These are phyloP conservation scores for Teunomyces kruisii DNA, from an alignment of 805 yeast species.

Conservation along the genomic window DNA sequence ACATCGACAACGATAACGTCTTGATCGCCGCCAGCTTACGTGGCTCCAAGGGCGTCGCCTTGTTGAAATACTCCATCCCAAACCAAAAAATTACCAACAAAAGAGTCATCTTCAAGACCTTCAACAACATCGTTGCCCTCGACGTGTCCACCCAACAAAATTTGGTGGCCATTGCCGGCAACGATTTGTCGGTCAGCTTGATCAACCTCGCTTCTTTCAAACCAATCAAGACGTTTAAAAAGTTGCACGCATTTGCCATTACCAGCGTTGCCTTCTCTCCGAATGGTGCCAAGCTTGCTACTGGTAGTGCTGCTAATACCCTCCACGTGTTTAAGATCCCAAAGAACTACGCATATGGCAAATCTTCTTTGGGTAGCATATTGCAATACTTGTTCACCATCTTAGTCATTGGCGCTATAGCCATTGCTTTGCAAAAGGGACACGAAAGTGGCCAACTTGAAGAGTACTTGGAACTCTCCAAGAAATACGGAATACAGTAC, in stretches of 20 bases:
- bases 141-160: slow-evolving; percentile 44
- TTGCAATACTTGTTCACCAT: slow-evolving; percentile 36
- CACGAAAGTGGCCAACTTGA: slow-evolving; percentile 37
- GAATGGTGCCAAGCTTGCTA: slow-evolving; percentile 63
- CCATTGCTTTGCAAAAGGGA: slow-evolving; percentile 32
- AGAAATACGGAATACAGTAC: slow-evolving; percentile 14
- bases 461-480: slow-evolving; percentile 7
- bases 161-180: slow-evolving; percentile 57
- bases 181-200: slow-evolving; percentile 67
- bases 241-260: slow-evolving; percentile 76
- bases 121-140: slow-evolving; percentile 55
- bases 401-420: slow-evolving; percentile 30
- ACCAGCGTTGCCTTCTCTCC: slow-evolving; percentile 72
- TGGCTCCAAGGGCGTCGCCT: slow-evolving; percentile 36
- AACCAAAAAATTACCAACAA: slow-evolving; percentile 43
- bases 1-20: slow-evolving; percentile 32
- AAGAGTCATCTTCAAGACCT: slow-evolving; percentile 42
- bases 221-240: slow-evolving; percentile 48
- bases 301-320: slow-evolving; percentile 76
- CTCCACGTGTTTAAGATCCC: slow-evolving; percentile 66
- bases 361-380: slow-evolving; percentile 35
- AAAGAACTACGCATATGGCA: slow-evolving; percentile 41
- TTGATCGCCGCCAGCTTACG: slow-evolving; percentile 32
- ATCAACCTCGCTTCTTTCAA: slow-evolving; percentile 52
- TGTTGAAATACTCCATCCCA: slow-evolving; percentile 45